These are phyloP conservation scores for Alternaria sp. DNA, from an alignment of 2,329 filamentous ascomycete species.

Conservation along the genomic window DNA sequence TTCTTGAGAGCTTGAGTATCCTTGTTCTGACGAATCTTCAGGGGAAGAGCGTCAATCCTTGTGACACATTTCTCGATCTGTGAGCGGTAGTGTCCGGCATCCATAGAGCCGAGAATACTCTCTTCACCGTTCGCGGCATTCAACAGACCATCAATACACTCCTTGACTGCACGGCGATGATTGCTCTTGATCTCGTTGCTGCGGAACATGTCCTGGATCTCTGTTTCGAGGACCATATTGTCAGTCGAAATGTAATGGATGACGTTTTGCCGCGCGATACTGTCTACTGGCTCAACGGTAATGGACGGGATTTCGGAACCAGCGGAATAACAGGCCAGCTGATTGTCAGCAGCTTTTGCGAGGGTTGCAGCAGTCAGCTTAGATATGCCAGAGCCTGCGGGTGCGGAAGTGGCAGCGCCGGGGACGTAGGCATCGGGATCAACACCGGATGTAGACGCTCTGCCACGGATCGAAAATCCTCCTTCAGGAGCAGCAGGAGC, in stretches of 20 bases:
- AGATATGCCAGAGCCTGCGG: neutral
- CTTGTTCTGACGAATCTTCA: neutral
- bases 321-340: neutral
- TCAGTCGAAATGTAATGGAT: conserved; percentile 4
- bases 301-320: neutral
- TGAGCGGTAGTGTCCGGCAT: conserved; percentile 1
- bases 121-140: conserved; percentile 5
- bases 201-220: conserved; percentile 6
- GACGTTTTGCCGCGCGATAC: neutral
- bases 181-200: neutral
- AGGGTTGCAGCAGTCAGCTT: conserved; percentile 1
- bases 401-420: neutral
- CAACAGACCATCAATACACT: conserved; percentile 1
- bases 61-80: conserved; percentile 8
- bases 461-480: neutral
- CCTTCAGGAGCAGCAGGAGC: neutral
- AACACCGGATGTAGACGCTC: neutral
- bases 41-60: conserved; percentile 1
- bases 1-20: conserved; percentile 8
- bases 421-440: neutral
- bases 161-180: neutral
- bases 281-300: neutral
- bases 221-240: conserved; percentile 4
- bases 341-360: neutral
- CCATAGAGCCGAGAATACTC: conserved; percentile 3